Conservation (phyloP, 2,329 filamentous ascomycete genomes). For the Aspergillus versicolor region DNA sequence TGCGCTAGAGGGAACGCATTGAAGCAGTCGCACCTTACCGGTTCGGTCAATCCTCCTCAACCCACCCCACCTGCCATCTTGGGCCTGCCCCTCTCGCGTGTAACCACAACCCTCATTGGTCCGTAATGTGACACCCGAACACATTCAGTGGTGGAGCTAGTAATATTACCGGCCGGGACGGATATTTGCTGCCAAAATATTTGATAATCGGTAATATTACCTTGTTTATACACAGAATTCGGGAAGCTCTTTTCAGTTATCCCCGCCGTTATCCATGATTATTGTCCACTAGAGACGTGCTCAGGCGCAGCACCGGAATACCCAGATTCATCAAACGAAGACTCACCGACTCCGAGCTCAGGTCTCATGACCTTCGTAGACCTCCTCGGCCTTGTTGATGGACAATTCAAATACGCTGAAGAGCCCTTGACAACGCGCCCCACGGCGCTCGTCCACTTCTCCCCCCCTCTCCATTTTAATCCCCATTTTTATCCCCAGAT, state of each 20-base stretch:
- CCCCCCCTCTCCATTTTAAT: background rate
- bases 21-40: background rate
- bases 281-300: background rate
- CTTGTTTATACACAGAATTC: background rate
- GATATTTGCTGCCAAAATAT: background rate
- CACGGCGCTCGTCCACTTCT: background rate
- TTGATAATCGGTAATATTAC: background rate
- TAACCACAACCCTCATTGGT: background rate
- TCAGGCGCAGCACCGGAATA: background rate
- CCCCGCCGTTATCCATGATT: background rate
- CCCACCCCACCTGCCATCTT: slow-evolving; percentile 1
- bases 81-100: background rate
- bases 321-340: slow-evolving; percentile 1
- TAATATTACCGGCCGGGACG: background rate
- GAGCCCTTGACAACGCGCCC: background rate
- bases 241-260: slow-evolving; percentile 6
- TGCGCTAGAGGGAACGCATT: background rate
- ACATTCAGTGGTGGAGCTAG: background rate
- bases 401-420: background rate
- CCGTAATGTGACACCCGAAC: background rate
- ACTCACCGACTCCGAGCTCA: background rate
- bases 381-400: background rate
- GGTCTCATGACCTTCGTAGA: slow-evolving; percentile 5
- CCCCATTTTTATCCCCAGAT: slow-evolving; percentile 5
- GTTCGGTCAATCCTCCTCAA: background rate